Base-by-base conservation (phyloP, 805 yeast genomes). In the Clavispora santaluciae region DNA sequence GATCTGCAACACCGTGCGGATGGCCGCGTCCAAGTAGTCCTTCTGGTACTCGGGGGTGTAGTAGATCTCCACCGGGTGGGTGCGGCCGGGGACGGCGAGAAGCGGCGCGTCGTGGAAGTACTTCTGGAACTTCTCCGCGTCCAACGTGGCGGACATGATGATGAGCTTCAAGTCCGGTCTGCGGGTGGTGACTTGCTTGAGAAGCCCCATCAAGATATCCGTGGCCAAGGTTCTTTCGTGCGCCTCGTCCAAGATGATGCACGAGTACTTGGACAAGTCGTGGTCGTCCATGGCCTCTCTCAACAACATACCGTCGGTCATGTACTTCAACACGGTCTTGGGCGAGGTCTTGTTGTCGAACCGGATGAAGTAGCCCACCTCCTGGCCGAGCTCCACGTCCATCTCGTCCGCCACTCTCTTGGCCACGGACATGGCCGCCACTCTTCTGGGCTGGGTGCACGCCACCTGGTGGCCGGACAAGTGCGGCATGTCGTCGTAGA, bases 231-330 rank as follows among this genome's bases (percentile, higher is more conserved):
- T 93, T 63, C 99, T 83, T 66, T 91, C 99, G 70, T 91, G 99
- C 35, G 98, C 98, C 71, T 91, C 99, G 75, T 91, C 99, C 46
- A 91, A 71, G 49, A 91, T 88, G 45, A 91, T 86, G 56, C 96
- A 91, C 13, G 95, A 83, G 63, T 91, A 91, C 50, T 83, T 73
- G 5, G 69, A 66, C 60, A 91, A 72, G 45, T 82, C 77, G 53
- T 88, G 96, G 60, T 91, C 99, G 50, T 85, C 93, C 98, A 93
- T 90, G 22, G 97, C 97, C 66, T 91, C 99, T 58, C 97, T 78
- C 51, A 91, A 70, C 39, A 91, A 75, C 97, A 91, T 90, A 81
- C 99, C 99, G 70, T 91, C 99, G 9, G 99, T 91, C 97, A 91
- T 87, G 70, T 93, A 91, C 65, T 89, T 88, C 56, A 91, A 71